Evolutionary conservation across 345 rosid species (phyloP).

Genomic region (Clarkia xantiana): DNA sequence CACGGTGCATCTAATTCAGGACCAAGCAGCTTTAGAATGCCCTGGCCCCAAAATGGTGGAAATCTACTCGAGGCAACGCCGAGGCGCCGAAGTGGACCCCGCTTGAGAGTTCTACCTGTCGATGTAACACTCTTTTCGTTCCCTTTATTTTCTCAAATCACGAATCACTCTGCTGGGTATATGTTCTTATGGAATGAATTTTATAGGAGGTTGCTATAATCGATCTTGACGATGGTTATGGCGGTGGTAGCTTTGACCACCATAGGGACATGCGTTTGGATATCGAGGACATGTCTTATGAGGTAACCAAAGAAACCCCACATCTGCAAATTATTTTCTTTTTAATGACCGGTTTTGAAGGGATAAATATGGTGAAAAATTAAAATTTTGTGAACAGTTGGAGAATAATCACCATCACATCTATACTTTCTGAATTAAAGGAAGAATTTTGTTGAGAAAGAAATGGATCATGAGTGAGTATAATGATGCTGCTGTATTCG

Average conservation of each 20-base stretch:
- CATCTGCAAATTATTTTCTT: no score
- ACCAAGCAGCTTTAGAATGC: constrained; percentile 35
- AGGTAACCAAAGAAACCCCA: constrained; percentile 22
- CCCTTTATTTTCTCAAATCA: constrained; percentile 1
- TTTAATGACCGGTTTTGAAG: no score
- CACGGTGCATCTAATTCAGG: constrained; percentile 34
- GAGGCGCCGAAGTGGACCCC: constrained; percentile 41
- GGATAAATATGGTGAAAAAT: no score
- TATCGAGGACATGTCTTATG: constrained; percentile 85
- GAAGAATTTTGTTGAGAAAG: no score
- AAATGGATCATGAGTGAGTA: no score
- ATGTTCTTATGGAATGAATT: constrained; percentile 4
- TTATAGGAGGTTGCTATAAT: constrained; percentile 56
- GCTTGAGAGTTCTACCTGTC: constrained; percentile 35
- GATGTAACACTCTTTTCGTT: constrained; percentile 29
- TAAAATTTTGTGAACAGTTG: no score
- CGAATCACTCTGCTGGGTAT: neutral
- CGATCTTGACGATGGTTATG: constrained; percentile 37
- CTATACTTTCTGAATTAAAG: no score
- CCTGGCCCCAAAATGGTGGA: constrained; percentile 26
- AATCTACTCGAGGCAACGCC: constrained; percentile 18
- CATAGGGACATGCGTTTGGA: constrained; percentile 92
- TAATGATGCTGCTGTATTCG: no score
- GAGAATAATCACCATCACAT: no score
- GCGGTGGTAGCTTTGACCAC: constrained; percentile 41